Evolutionary conservation across 371 early-diverging fungal genomes (phyloP).

Genomic region (Lichtheimia hyalospora): DNA sequence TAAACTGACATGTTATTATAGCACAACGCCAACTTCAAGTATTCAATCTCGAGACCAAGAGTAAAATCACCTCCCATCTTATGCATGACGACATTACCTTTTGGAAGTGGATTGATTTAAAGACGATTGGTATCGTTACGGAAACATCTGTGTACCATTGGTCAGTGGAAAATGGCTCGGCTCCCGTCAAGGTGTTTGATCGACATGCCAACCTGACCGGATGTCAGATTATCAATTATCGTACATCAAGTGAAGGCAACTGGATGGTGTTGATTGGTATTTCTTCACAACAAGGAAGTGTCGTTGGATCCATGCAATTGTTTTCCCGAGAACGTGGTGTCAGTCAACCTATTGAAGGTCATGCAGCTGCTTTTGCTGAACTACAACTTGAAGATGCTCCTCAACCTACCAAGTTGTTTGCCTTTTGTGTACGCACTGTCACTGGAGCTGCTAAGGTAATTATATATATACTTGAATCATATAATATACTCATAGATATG

Average conservation of each 20-base stretch:
- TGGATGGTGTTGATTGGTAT: conserved; percentile 96
- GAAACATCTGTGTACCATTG: conserved; percentile 91
- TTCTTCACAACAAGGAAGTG: conserved; percentile 85
- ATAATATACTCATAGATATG: background rate
- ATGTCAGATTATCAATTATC: conserved; percentile 95
- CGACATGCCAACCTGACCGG: conserved; percentile 81
- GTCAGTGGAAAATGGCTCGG: conserved; percentile 91
- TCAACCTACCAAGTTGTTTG: conserved; percentile 84
- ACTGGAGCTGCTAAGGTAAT: conserved; percentile 79
- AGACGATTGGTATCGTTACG: conserved; percentile 92
- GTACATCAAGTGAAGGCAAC: conserved; percentile 84
- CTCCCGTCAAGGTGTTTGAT: conserved; percentile 91
- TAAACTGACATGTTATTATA: conserved; percentile 22
- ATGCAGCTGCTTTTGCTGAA: conserved; percentile 95
- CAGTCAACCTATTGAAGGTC: conserved; percentile 96
- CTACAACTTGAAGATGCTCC: conserved; percentile 77
- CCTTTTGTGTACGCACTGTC: conserved; percentile 88
- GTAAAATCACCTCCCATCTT: conserved; percentile 89
- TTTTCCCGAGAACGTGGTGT: conserved; percentile 91
- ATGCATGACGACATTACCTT: conserved; percentile 95
- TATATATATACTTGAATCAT: background rate
- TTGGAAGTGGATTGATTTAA: conserved; percentile 94
- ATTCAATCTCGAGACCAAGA: conserved; percentile 93
- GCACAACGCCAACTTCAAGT: conserved; percentile 93
- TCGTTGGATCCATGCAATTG: conserved; percentile 95